Base-by-base conservation (phyloP, 2,329 filamentous ascomycete species). In the Trichoderma arundinaceum region DNA sequence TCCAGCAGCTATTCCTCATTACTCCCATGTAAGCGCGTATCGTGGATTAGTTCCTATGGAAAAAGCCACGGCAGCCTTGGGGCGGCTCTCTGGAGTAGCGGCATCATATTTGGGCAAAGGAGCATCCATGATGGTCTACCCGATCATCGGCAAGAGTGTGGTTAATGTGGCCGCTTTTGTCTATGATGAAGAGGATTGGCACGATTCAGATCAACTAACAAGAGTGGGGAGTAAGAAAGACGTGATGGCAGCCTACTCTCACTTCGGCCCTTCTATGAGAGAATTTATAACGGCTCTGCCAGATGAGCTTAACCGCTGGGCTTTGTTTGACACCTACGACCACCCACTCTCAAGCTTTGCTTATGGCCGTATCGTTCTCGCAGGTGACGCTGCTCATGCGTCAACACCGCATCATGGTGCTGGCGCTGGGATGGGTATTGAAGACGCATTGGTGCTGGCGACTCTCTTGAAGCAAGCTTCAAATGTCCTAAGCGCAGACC, bases 351-450 rank as follows among this genome's bases (percentile, higher is more conserved):
- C 48, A 32, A 35, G 58, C 46, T 72, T 69, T 22, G 48, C 54
- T 64, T 48, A 65, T 2, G 71, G 71, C 3, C 56, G 66, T 1
- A 53, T 72, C 2, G 68, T 66, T n/a, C 63, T 73, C 10, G 63
- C 68, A 1, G 72, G 72, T 35, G 72, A 73, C 56, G 71, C 72
- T 4, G 71, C 72, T 1, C 72, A 73, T 60, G 71, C 72, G 1
- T 65, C 68, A n/a, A 71, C 69, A 1, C 73, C 73, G 0, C 69
- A 72, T 54, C 71, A 72, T 13, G 73, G 71, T 1, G 68, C 71
- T 2, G 71, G 71, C 2, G 72, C 72, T 0, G 70, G 71, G 3
- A 73, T 74, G 72, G 72, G 69, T 1, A 68, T 74, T 4, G 72
- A 74, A n/a, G 72, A 74, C 17, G 71, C 71, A 1, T 17, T 69